Evolutionary conservation across 2,329 filamentous ascomycete genomes (phyloP), one percentile per base, ranked within the genome.

Genomic region (Phialophora tarda): DNA sequence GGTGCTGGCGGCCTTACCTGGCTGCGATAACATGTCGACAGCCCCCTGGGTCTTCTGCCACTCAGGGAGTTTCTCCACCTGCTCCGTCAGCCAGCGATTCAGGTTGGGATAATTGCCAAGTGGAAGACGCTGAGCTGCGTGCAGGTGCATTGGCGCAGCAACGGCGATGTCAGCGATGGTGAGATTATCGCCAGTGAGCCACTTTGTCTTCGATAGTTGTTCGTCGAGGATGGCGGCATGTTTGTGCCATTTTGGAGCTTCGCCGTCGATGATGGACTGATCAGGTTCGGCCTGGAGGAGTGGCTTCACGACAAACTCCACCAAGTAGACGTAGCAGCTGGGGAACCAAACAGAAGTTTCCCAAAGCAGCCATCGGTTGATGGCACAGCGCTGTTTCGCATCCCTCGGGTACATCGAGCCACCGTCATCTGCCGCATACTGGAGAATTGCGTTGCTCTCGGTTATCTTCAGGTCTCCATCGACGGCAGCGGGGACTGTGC

Each of bases 351-450:
- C 74, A 1, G 74, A 76, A 0, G 78, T 74, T 62, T 81, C 79
- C 79, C 79, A 81, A 2, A 81, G 75, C 12, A 81, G 72, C 78
- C 78, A 81, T 8, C 75, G 69, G 63, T 81, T 80, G 65, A 79
- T 72, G 21, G 77, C 71, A 11, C 78, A 78, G 24, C 79, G 77
- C 57, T 75, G 59, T 68, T 79, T 78, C 32, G 76, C 69, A 63
- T 81, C 78, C 56, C 76, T 77, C 1, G 79, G 78, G 63, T 80
- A 81, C 44, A 76, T 74, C 4, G 73, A 65, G 17, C 73, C 72
- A 48, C 65, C 67, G 26, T 73, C 64, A 48, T 81, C 79, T 21
- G 78, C 78, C 44, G 76, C 78, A 66, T 81, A 81, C 66, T 75
- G 74, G 48, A 81, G 67, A 62, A 81, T 81, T 23, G 79, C 77